These are phyloP conservation scores for Coniophora puteana DNA, from an alignment of 1,284 basidiomycete species.

Conservation along the genomic window DNA sequence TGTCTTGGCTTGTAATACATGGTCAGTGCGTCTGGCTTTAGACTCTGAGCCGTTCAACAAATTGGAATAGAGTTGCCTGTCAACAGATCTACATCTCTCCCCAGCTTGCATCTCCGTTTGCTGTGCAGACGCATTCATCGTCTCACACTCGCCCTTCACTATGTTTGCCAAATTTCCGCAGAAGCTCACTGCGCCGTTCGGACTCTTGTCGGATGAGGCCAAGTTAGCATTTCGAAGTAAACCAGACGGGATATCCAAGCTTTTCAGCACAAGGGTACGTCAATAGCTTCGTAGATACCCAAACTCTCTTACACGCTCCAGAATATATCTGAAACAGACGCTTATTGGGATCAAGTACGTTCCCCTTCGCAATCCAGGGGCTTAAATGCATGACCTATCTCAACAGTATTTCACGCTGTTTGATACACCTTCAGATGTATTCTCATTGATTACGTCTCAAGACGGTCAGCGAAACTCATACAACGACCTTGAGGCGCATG, in stretches of 20 bases:
- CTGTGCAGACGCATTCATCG: neutral
- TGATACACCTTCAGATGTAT: slow-evolving; percentile 84
- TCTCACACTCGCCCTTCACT: neutral
- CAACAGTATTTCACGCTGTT: slow-evolving; percentile 78
- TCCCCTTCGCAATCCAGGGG: slow-evolving; percentile 1
- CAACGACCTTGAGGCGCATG: neutral
- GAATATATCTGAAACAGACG: slow-evolving; percentile 71
- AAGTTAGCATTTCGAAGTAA: slow-evolving; percentile 86
- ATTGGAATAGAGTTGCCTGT: too few relatives aligned
- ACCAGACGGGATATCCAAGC: slow-evolving; percentile 71
- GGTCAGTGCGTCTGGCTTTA: too few relatives aligned
- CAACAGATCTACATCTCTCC: too few relatives aligned
- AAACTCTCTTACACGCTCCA: slow-evolving; percentile 25
- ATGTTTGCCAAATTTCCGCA: slow-evolving; percentile 70
- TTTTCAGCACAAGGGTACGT: slow-evolving; percentile 69
- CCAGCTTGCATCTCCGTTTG: too few relatives aligned
- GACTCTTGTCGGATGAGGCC: slow-evolving; percentile 81
- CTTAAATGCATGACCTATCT: slow-evolving; percentile 13
- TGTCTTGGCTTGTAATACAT: too few relatives aligned
- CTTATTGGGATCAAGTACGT: slow-evolving; percentile 82
- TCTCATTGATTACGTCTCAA: slow-evolving; percentile 80
- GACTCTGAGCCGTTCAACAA: too few relatives aligned
- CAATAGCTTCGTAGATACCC: slow-evolving; percentile 2
- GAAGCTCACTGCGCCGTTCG: slow-evolving; percentile 70
- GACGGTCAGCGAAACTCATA: slow-evolving; percentile 66